phyloP scores from a whole-genome alignment of 2,329 filamentous ascomycete genomes.

The Epicoccum sorghinum region DNA sequence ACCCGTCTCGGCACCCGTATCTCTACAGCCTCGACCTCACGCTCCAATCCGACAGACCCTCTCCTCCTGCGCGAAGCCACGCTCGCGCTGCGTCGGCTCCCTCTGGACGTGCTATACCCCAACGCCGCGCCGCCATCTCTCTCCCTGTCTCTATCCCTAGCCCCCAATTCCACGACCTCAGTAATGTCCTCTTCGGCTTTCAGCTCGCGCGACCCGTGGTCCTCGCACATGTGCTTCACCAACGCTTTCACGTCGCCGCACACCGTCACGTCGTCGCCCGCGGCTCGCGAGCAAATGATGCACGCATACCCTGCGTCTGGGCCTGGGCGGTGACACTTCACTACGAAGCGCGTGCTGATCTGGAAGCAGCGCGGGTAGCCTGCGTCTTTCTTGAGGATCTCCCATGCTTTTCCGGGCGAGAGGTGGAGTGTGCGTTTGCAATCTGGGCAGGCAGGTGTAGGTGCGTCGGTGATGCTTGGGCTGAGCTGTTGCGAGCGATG shows the following conservation, averaged over 20 bases:
- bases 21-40: slow-evolving; percentile 35
- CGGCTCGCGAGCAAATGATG: slow-evolving; percentile 38
- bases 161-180: slow-evolving; percentile 36
- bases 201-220: slow-evolving; percentile 38
- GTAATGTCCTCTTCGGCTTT: slow-evolving; percentile 41
- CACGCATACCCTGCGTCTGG: slow-evolving; percentile 44
- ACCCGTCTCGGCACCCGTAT: slow-evolving; percentile 23
- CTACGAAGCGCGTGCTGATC: slow-evolving; percentile 44
- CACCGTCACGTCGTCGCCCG: slow-evolving; percentile 34
- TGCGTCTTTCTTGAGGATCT: slow-evolving; percentile 40
- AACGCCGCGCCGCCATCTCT: slow-evolving; percentile 22
- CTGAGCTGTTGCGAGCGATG: slow-evolving; percentile 36
- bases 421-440: slow-evolving; percentile 39
- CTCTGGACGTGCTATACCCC: slow-evolving; percentile 21
- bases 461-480: slow-evolving; percentile 30
- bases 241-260: slow-evolving; percentile 47
- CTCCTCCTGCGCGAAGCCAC: slow-evolving; percentile 28
- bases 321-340: slow-evolving; percentile 43
- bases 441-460: slow-evolving; percentile 39
- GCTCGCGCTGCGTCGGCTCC: slow-evolving; percentile 37
- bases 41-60: slow-evolving; percentile 25
- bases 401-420: slow-evolving; percentile 44
- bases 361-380: slow-evolving; percentile 42
- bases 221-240: slow-evolving; percentile 43
- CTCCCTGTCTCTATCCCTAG: slow-evolving; percentile 28